Percentiles rank a stretch among this genome's conserved stretches.
Evolutionary conservation across 2,329 filamentous ascomycete species (phyloP).

Genomic region (Diplodia scrobiculata): DNA sequence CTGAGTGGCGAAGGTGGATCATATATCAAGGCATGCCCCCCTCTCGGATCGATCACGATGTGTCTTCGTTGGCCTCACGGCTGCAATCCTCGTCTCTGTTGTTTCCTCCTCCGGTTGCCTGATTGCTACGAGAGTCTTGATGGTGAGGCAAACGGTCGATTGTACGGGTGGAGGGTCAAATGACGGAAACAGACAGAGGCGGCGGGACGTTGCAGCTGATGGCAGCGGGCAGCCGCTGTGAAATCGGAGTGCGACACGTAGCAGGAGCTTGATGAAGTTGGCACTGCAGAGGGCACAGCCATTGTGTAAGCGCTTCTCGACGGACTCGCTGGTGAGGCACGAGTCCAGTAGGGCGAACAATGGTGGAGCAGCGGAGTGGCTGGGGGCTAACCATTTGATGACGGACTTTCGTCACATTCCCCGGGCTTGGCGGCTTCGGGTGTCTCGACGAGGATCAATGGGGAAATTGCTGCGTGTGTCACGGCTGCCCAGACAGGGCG

Average conservation of each 20-base stretch:
- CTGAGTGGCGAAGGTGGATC: background rate
- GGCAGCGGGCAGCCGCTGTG: background rate
- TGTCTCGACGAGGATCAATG: background rate
- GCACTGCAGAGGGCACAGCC: slow-evolving; percentile 7
- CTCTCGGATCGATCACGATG: background rate
- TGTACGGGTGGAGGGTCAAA: background rate
- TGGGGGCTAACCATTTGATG: background rate
- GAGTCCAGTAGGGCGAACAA: slow-evolving; percentile 4
- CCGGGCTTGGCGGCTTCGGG: background rate
- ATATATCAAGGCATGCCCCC: background rate
- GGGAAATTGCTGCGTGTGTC: background rate
- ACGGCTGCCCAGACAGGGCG: slow-evolving; percentile 1
- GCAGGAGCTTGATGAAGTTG: background rate
- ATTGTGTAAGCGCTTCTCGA: background rate
- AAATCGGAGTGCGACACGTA: slow-evolving; percentile 10
- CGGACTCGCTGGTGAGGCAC: background rate
- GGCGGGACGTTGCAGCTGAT: slow-evolving; percentile 13
- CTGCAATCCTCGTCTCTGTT: background rate
- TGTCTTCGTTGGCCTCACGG: background rate
- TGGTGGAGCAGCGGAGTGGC: background rate
- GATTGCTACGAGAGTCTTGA: background rate
- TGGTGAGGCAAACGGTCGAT: slow-evolving; percentile 1
- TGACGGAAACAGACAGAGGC: background rate
- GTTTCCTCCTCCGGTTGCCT: background rate
- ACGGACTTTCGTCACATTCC: background rate